Percentiles rank a stretch among this genome's conserved stretches.
Conservation (phyloP, 2,329 filamentous ascomycete genomes). For the Fusarium pseudonygamai region DNA sequence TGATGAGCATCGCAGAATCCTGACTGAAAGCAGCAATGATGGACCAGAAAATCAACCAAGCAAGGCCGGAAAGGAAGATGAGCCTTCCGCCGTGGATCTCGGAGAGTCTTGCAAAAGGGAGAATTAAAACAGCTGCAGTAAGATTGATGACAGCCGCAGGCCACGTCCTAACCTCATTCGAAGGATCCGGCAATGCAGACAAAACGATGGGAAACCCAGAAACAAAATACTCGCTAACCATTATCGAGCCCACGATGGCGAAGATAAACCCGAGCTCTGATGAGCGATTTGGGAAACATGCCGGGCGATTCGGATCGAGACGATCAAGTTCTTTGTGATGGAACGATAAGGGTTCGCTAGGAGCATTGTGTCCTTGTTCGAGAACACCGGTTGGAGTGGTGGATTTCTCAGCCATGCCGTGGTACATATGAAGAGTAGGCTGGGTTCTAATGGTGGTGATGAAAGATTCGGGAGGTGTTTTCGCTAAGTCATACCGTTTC, state of each 20-base stretch:
- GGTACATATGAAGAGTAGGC: background rate
- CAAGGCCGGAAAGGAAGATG: conserved; percentile 68
- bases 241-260: conserved; percentile 69
- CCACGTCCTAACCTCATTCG: conserved; percentile 69
- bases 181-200: conserved; percentile 68
- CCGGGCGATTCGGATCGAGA: conserved; percentile 53
- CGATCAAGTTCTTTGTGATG: too few relatives aligned
- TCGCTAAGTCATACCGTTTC: background rate
- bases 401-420: background rate
- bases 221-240: conserved; percentile 77
- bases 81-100: conserved; percentile 70
- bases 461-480: background rate
- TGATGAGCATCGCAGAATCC: conserved; percentile 73
- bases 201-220: conserved; percentile 80
- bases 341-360: too few relatives aligned
- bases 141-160: conserved; percentile 70
- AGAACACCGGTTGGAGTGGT: background rate
- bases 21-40: conserved; percentile 74
- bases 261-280: conserved; percentile 71
- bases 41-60: conserved; percentile 74
- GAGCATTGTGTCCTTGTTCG: background rate
- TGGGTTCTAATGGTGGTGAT: background rate
- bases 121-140: conserved; percentile 65
- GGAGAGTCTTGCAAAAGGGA: conserved; percentile 68
- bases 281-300: conserved; percentile 60